Base-by-base conservation (phyloP, 306 rosid genomes). In the Leucaena leucocephala region DNA sequence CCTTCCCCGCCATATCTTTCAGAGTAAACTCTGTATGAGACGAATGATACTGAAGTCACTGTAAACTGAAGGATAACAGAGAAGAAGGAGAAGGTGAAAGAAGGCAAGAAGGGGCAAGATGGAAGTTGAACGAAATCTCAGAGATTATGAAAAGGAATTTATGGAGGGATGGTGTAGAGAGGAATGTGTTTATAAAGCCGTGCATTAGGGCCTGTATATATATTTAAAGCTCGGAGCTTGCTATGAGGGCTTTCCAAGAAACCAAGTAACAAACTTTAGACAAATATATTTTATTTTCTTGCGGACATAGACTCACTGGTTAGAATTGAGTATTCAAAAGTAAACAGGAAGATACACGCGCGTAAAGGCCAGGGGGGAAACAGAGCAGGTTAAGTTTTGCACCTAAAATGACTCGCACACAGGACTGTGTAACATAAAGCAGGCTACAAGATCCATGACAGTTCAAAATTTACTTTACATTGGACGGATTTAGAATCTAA, bases 211-310 rank as follows among this genome's bases (percentile, higher is more conserved):
- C 42, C 39, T 49, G 55, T 74, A 33, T 79, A 13, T 83, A 66
- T 86, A 83, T 84, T 83, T 55, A n/a, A 62, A 82, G 59, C 14
- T 52, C 68, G 27, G 34, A 39, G 63, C 49, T 74, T 80, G 83
- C 55, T 72, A 77, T 27, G 91, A 88, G 97, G 90, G 90, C 86
- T 92, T 93, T 93, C 90, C 94, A 89, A 90, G 97, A 91, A 93
- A 89, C 91, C 82, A 64, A 90, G 97, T 88, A 91, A 90, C 91
- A 80, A 68, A 81, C 91, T 88, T 82, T 71, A 72, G 61, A 76
- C 45, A 8, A 66, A 16, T 66, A 27, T 22, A 39, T n/a, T 79
- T 68, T 68, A 21, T 43, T 21, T 81, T 84, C 82, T 62, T 80
- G 55, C 44, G 61, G 66, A 17, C 59, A 45, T 57, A 7, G 33